These are phyloP conservation scores for Trichophyton simii DNA, from an alignment of 2,329 filamentous ascomycete genomes.

Conservation along the genomic window DNA sequence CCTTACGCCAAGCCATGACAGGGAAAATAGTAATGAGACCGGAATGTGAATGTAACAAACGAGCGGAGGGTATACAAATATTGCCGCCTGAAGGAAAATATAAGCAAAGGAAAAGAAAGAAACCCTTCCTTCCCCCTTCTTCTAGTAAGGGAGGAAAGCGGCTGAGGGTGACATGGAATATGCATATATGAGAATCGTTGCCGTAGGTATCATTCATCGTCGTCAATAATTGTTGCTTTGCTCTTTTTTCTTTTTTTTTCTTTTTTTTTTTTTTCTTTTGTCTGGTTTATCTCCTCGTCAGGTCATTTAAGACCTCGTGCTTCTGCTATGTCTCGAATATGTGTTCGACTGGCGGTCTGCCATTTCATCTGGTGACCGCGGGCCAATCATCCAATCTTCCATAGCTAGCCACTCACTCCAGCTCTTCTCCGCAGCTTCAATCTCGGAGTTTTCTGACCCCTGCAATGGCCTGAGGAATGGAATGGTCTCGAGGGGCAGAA, in stretches of 20 bases:
- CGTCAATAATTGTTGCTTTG: neutral
- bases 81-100: neutral
- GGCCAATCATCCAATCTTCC: slow-evolving; percentile 98
- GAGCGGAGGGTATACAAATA: neutral
- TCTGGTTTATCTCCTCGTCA: neutral
- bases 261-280: neutral
- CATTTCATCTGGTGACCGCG: slow-evolving; percentile 49
- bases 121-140: neutral
- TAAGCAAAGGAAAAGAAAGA: neutral
- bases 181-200: neutral
- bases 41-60: neutral
- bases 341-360: slow-evolving; percentile 25
- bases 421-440: slow-evolving; percentile 64
- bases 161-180: neutral
- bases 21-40: neutral
- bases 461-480: slow-evolving; percentile 80
- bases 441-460: slow-evolving; percentile 63
- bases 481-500: slow-evolving; percentile 66
- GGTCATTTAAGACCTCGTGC: neutral
- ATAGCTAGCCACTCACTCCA: slow-evolving; percentile 96
- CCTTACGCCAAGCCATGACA: neutral
- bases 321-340: neutral
- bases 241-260: neutral
- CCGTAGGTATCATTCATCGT: neutral
- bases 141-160: neutral